phyloP scores from a whole-genome alignment of 2,329 filamentous ascomycete species.

The Fusarium brevicatenulatum region DNA sequence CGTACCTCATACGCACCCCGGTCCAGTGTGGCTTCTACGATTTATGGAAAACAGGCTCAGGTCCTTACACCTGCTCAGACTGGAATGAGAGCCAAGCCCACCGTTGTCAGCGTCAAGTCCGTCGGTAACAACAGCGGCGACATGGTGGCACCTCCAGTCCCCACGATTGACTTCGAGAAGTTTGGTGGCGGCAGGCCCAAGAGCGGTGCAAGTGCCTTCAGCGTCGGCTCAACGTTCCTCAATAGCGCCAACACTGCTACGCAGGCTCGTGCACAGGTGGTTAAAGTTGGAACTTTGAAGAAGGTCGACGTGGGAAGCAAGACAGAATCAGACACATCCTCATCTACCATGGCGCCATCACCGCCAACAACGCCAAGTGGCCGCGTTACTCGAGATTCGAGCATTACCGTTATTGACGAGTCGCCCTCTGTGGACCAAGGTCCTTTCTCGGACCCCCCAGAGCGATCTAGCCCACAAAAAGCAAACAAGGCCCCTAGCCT shows the following conservation, averaged over 20 bases:
- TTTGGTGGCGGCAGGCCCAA: constrained; percentile 61
- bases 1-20: constrained; percentile 68
- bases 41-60: constrained; percentile 91
- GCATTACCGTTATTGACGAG: constrained; percentile 61
- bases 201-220: constrained; percentile 69
- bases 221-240: constrained; percentile 74
- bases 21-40: constrained; percentile 87
- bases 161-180: constrained; percentile 73
- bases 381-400: constrained; percentile 52
- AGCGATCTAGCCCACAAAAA: constrained; percentile 43
- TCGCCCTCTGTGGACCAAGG: constrained; percentile 63
- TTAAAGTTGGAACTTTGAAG: constrained; percentile 66
- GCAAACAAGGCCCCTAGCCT: constrained; percentile 57
- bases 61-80: constrained; percentile 86
- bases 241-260: constrained; percentile 71
- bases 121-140: constrained; percentile 64
- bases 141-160: constrained; percentile 74
- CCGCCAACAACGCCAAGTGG: constrained; percentile 38
- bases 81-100: constrained; percentile 86
- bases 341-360: constrained; percentile 29
- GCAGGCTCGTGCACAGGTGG: constrained; percentile 67
- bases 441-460: constrained; percentile 68
- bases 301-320: constrained; percentile 55
- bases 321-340: constrained; percentile 49
- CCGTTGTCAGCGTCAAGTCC: constrained; percentile 91